Percentiles rank a stretch among this genome's conserved stretches.
Conservation (phyloP, 345 rosid species). For the Pistacia atlantica region DNA sequence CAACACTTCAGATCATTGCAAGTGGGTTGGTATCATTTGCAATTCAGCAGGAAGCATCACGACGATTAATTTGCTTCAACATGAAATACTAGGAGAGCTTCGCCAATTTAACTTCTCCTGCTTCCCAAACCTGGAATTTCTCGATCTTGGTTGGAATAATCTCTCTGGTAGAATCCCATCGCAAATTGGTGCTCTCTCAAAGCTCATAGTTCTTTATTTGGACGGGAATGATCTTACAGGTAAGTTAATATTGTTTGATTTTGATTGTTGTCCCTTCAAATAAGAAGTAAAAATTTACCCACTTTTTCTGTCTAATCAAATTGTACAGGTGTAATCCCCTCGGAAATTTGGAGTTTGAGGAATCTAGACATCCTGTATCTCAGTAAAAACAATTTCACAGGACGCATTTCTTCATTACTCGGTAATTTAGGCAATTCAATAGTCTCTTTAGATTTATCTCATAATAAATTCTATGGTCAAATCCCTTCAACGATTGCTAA, state of each 20-base stretch:
- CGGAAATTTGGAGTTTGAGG: background rate
- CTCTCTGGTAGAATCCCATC: background rate
- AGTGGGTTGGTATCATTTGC: slow-evolving; percentile 18
- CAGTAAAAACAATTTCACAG: too few species aligned
- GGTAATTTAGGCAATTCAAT: background rate
- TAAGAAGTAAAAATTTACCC: background rate
- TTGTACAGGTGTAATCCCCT: background rate
- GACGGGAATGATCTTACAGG: too few species aligned
- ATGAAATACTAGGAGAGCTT: too few species aligned
- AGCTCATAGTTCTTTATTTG: background rate
- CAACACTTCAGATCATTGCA: slow-evolving; percentile 5
- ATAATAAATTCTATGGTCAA: too few species aligned
- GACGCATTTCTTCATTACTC: background rate
- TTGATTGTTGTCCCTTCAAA: background rate
- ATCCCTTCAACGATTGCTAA: too few species aligned
- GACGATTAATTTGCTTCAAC: background rate
- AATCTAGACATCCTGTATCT: background rate
- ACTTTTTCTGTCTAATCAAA: background rate
- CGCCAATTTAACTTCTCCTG: too few species aligned
- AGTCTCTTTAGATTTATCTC: background rate
- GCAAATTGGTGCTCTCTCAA: slow-evolving; percentile 11
- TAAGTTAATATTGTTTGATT: too few species aligned
- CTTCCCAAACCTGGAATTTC: background rate
- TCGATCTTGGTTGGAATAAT: background rate
- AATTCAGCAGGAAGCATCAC: slow-evolving; percentile 11